These are phyloP conservation scores for Kwoniella mangroviensis DNA, from an alignment of 768 basidiomycete species.

Conservation along the genomic window DNA sequence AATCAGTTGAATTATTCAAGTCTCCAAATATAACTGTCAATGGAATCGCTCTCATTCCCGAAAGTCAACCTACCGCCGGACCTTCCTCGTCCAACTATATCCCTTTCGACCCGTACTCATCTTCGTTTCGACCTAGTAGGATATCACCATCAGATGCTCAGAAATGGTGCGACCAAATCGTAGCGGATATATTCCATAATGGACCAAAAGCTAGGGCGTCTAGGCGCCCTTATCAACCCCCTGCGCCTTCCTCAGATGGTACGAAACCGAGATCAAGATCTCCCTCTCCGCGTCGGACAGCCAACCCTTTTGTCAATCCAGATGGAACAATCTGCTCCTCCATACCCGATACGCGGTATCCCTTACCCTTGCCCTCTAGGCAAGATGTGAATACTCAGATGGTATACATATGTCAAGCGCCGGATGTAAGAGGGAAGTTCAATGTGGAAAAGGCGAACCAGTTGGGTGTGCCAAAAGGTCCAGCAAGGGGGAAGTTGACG, in stretches of 20 bases:
- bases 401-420: slow-evolving; percentile 59
- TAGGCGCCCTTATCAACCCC: not conserved
- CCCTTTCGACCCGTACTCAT: slow-evolving; percentile 15
- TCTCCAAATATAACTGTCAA: slow-evolving; percentile 35
- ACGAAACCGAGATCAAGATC: not conserved
- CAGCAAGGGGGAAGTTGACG: slow-evolving; percentile 66
- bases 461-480: slow-evolving; percentile 69
- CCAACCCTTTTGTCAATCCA: slow-evolving; percentile 22
- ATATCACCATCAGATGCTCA: slow-evolving; percentile 29
- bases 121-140: slow-evolving; percentile 19
- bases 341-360: slow-evolving; percentile 22
- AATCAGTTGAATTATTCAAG: slow-evolving; percentile 28
- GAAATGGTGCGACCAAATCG: slow-evolving; percentile 44
- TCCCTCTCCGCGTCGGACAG: slow-evolving; percentile 1
- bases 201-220: slow-evolving; percentile 21
- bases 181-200: slow-evolving; percentile 56
- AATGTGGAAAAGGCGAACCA: slow-evolving; percentile 68
- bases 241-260: not conserved
- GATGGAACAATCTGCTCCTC: slow-evolving; percentile 20
- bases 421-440: slow-evolving; percentile 69
- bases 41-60: slow-evolving; percentile 26
- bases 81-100: slow-evolving; percentile 1
- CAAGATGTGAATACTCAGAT: slow-evolving; percentile 42
- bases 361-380: slow-evolving; percentile 31
- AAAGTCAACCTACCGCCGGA: not conserved